A percentile compares a stretch with the other conserved stretches of the same genome.
Conservation (phyloP, 352 stramenopile genomes). For the Elongisporangium anandrum region DNA sequence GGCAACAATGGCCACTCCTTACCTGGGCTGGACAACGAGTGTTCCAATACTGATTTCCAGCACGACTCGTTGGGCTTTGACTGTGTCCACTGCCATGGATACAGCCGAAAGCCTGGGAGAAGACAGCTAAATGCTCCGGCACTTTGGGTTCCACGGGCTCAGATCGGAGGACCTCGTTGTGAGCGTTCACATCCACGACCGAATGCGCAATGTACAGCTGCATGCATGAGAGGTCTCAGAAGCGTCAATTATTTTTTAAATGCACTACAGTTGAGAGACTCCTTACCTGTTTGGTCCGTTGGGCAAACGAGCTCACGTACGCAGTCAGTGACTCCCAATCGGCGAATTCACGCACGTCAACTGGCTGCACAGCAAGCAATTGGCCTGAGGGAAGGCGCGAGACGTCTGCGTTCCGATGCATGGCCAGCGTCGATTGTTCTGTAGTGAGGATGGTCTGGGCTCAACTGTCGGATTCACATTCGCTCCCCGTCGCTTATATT, state of each 20-base stretch:
- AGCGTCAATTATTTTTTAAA: too few species aligned
- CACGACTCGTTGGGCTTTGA: not conserved
- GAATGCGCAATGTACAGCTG: not conserved
- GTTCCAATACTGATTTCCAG: not conserved
- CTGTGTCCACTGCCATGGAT: not conserved
- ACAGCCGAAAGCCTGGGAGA: not conserved
- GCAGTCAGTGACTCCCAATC: not conserved
- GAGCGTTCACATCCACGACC: too few species aligned
- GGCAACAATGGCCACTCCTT: not conserved
- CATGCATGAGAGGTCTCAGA: not conserved
- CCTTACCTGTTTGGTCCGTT: not conserved
- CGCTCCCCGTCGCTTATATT: not conserved
- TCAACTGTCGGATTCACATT: not conserved
- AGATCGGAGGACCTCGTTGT: not conserved
- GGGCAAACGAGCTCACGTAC: not conserved
- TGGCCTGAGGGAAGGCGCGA: not conserved
- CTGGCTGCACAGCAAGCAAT: not conserved
- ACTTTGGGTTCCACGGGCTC: not conserved
- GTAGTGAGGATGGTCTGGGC: not conserved
- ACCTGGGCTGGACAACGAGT: not conserved
- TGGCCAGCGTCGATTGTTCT: too few species aligned
- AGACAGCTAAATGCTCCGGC: not conserved
- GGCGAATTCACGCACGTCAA: not conserved
- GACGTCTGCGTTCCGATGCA: too few species aligned
- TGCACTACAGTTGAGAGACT: too few species aligned